Conservation (phyloP, 495 filamentous ascomycete genomes). For the Gamarada debralockiae region DNA sequence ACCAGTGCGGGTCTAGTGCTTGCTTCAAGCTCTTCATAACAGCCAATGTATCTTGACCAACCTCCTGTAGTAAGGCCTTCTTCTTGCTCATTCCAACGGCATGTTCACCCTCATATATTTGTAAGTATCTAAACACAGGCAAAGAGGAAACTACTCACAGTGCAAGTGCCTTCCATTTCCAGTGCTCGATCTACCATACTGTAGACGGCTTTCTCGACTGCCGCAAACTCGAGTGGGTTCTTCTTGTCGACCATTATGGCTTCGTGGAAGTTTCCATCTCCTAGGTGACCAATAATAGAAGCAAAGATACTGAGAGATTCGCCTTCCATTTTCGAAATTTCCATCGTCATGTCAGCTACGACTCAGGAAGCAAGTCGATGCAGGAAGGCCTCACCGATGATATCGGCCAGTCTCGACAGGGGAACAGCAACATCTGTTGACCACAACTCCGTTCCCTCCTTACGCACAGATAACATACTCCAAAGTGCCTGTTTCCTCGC, state of each 20-base stretch:
- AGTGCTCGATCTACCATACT: constrained; percentile 83
- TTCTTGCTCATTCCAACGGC: constrained; percentile 86
- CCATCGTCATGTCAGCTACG: constrained; percentile 25
- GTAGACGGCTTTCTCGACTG: constrained; percentile 72
- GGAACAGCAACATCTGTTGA: constrained; percentile 87
- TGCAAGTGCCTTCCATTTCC: constrained; percentile 91
- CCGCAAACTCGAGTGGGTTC: constrained; percentile 60
- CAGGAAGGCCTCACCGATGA: constrained; percentile 50
- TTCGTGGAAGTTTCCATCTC: constrained; percentile 90
- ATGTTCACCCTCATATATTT: constrained; percentile 64
- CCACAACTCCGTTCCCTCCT: constrained; percentile 57
- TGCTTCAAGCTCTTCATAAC: constrained; percentile 83
- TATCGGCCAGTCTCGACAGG: constrained; percentile 77
- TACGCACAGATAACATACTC: constrained; percentile 64
- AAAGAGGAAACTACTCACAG: constrained; percentile 37
- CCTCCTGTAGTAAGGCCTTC: constrained; percentile 63
- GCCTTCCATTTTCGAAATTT: constrained; percentile 81
- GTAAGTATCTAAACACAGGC: neutral
- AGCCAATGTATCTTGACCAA: constrained; percentile 71
- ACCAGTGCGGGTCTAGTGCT: constrained; percentile 78
- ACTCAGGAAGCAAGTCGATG: neutral
- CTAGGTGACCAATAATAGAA: constrained; percentile 73
- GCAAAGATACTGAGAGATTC: constrained; percentile 77
- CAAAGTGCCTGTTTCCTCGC: constrained; percentile 72
- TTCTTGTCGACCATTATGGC: constrained; percentile 76